A percentile compares a stretch with the other conserved stretches of the same genome.
phyloP scores from a whole-genome alignment of 139 green algal genomes.

The Mychonastes homosphaera region DNA sequence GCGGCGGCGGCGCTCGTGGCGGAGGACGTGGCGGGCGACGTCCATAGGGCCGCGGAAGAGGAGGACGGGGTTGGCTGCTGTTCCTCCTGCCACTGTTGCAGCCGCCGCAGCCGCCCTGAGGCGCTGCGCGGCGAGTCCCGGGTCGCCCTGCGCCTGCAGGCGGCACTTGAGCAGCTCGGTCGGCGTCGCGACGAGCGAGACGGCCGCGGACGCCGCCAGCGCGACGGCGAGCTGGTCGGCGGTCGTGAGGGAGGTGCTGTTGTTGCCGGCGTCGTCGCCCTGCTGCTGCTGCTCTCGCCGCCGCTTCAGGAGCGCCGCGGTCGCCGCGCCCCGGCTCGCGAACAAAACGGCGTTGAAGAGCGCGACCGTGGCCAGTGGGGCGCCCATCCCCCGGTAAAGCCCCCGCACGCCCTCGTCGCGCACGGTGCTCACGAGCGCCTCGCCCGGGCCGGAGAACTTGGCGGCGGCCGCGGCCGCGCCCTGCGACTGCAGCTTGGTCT shows the following conservation, averaged over 20 bases:
- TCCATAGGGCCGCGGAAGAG: too few species aligned
- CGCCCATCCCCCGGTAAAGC: slow-evolving; percentile 59
- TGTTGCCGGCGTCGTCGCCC: background rate
- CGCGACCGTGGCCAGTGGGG: slow-evolving; percentile 66
- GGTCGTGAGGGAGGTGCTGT: slow-evolving; percentile 25
- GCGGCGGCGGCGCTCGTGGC: slow-evolving; percentile 40
- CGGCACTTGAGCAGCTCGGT: slow-evolving; percentile 80
- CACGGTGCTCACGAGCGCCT: slow-evolving; percentile 34
- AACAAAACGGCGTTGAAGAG: slow-evolving; percentile 74
- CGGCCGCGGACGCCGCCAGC: slow-evolving; percentile 42
- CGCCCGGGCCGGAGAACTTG: background rate
- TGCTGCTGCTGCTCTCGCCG: background rate
- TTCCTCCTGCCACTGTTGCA: background rate
- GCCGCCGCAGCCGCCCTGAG: slow-evolving; percentile 17
- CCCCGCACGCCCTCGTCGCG: slow-evolving; percentile 37
- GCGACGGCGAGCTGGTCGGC: slow-evolving; percentile 45
- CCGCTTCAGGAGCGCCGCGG: background rate
- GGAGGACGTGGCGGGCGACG: slow-evolving; percentile 49
- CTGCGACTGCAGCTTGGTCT: slow-evolving; percentile 21
- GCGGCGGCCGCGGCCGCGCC: background rate
- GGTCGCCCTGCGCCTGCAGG: slow-evolving; percentile 42
- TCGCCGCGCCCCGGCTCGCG: slow-evolving; percentile 31
- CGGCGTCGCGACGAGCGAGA: slow-evolving; percentile 58
- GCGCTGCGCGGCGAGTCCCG: slow-evolving; percentile 7
- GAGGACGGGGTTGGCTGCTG: too few species aligned